Conservation (phyloP, 371 early-diverging fungal genomes). For the Basidiobolus meristosporus region DNA sequence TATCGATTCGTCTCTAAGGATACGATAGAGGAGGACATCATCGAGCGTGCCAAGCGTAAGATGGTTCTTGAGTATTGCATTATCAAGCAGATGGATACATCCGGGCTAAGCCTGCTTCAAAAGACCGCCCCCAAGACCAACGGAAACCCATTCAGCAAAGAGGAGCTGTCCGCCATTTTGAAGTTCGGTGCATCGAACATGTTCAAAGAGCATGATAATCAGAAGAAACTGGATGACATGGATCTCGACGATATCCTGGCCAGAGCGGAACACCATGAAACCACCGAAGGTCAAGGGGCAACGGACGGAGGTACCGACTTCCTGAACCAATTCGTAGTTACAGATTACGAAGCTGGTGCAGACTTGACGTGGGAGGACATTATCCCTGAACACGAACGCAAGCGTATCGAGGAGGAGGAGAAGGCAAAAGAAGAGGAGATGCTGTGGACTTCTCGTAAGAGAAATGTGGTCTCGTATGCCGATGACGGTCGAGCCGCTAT, state of each 20-base stretch:
- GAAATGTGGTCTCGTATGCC: conserved; percentile 6
- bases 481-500: conserved; percentile 3
- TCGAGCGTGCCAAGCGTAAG: conserved; percentile 94
- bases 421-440: conserved; percentile 12
- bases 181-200: conserved; percentile 95
- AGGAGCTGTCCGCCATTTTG: conserved; percentile 83
- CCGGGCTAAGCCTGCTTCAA: conserved; percentile 48
- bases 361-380: conserved; percentile 88
- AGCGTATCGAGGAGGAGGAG: conserved; percentile 40
- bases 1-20: conserved; percentile 95
- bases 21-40: conserved; percentile 96
- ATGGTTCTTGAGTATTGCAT: conserved; percentile 96
- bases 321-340: conserved; percentile 81
- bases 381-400: conserved; percentile 74
- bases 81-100: conserved; percentile 95
- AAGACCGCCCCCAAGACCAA: conserved; percentile 12
- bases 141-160: conserved; percentile 36
- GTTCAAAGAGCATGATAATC: conserved; percentile 61
- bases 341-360: conserved; percentile 67
- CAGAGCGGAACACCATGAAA: conserved; percentile 82
- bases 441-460: conserved; percentile 10
- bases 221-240: conserved; percentile 69
- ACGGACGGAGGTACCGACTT: conserved; percentile 73
- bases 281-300: conserved; percentile 38
- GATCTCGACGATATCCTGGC: conserved; percentile 90